phyloP scores from a whole-genome alignment of 208 protist genomes.

The Acanthamoeba royreba region DNA sequence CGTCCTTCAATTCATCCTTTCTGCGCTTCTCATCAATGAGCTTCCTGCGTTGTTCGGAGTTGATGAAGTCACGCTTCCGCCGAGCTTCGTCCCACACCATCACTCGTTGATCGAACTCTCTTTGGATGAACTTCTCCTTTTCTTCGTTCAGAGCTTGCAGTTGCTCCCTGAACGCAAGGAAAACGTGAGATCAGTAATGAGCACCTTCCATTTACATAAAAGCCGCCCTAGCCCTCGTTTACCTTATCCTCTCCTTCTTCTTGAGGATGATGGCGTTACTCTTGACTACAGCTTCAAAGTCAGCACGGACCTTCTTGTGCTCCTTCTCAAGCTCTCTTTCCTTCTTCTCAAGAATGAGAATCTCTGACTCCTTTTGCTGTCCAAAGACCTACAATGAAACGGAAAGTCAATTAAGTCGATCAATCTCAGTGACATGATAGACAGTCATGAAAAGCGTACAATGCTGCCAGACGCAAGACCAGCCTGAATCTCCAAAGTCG shows the following conservation, averaged over 20 bases:
- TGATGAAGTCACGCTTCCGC: background rate
- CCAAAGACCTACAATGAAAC: background rate
- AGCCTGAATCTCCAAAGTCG: background rate
- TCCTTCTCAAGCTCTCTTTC: constrained; percentile 17
- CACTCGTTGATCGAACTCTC: background rate
- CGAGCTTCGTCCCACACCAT: background rate
- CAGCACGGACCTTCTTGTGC: constrained; percentile 29
- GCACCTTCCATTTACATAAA: no score
- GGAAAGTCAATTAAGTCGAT: background rate
- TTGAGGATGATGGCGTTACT: background rate
- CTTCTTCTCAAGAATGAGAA: background rate
- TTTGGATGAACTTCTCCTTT: constrained; percentile 28
- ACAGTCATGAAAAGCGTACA: background rate
- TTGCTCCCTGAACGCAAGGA: background rate
- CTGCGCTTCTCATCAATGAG: background rate
- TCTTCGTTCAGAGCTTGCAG: background rate
- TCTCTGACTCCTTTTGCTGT: constrained; percentile 20
- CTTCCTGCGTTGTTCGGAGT: constrained; percentile 34
- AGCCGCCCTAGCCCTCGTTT: no score
- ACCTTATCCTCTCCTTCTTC: constrained; percentile 20
- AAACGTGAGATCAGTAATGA: no score
- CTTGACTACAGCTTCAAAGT: constrained; percentile 21
- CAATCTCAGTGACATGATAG: background rate
- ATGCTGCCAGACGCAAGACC: background rate
- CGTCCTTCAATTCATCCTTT: background rate